phyloP scores from a whole-genome alignment of 73 alveolate genomes.

The Tetrahymena borealis region DNA sequence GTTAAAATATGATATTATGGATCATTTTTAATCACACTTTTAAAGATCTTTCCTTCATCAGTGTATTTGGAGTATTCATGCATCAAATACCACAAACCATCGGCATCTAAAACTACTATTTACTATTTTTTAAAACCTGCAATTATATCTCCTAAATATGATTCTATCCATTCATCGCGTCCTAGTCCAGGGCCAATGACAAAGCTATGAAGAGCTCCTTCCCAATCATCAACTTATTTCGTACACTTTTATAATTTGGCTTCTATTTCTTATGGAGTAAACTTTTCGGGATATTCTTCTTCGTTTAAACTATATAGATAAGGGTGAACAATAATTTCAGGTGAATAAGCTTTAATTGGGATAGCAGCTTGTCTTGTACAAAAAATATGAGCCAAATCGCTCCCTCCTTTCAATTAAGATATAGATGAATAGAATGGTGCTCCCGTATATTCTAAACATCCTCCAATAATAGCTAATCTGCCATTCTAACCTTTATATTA shows the following conservation, averaged over 20 bases:
- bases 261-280: constrained; percentile 38
- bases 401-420: constrained; percentile 82
- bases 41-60: neutral
- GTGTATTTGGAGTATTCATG: constrained; percentile 20
- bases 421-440: constrained; percentile 95
- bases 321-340: constrained; percentile 95
- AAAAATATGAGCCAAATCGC: constrained; percentile 84
- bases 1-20: constrained; percentile 67
- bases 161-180: constrained; percentile 58
- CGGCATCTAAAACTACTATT: constrained; percentile 90
- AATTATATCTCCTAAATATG: constrained; percentile 47
- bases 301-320: constrained; percentile 47
- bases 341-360: constrained; percentile 93
- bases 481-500: constrained; percentile 87
- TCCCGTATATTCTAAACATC: constrained; percentile 94
- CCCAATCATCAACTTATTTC: neutral
- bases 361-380: constrained; percentile 82
- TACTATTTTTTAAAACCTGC: constrained; percentile 10
- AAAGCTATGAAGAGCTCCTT: constrained; percentile 53
- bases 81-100: constrained; percentile 73
- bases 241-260: constrained; percentile 57
- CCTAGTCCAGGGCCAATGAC: constrained; percentile 95
- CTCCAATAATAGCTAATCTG: constrained; percentile 87
- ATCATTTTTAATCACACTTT: neutral
- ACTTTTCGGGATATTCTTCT: constrained; percentile 13